A percentile compares a stretch with the other conserved stretches of the same genome.
These are phyloP conservation scores for Panicum hallii DNA, from an alignment of 202 grass and related monocot genomes.

Conservation along the genomic window DNA sequence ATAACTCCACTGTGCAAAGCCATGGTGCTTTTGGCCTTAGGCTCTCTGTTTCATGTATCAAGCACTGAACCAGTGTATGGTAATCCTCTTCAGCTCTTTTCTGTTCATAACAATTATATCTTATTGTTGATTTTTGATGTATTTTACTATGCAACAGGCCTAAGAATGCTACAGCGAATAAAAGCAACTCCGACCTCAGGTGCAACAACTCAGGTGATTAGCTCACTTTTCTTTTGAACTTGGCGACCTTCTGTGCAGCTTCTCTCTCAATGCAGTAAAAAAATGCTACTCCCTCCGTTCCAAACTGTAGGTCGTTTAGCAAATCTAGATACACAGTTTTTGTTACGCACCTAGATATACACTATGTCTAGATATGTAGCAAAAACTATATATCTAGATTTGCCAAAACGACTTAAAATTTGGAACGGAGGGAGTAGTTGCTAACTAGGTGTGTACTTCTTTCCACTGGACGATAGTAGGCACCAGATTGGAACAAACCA, in stretches of 20 bases:
- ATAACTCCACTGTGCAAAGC: not conserved
- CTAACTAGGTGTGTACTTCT: not conserved
- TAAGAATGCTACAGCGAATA: conserved; percentile 4
- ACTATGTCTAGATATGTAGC: too few species aligned
- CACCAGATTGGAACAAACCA: not conserved
- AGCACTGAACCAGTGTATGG: conserved; percentile 1
- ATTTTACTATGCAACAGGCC: not conserved
- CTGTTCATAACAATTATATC: not conserved
- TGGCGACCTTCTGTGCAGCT: not conserved
- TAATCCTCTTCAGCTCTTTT: conserved; percentile 16
- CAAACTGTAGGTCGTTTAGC: too few species aligned
- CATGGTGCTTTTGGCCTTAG: conserved; percentile 27
- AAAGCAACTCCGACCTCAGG: conserved; percentile 9
- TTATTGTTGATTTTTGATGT: not conserved
- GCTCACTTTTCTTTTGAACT: not conserved
- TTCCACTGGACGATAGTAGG: not conserved
- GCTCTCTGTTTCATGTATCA: conserved; percentile 37
- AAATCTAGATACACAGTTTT: too few species aligned
- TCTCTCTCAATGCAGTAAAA: not conserved
- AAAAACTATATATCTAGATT: too few species aligned
- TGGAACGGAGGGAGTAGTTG: not conserved
- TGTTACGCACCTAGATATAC: too few species aligned
- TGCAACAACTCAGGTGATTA: conserved; percentile 31
- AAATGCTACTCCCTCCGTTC: too few species aligned
- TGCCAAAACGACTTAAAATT: too few species aligned